Conservation (phyloP, 2,329 filamentous ascomycete genomes). For the Juglanconis juglandina region DNA sequence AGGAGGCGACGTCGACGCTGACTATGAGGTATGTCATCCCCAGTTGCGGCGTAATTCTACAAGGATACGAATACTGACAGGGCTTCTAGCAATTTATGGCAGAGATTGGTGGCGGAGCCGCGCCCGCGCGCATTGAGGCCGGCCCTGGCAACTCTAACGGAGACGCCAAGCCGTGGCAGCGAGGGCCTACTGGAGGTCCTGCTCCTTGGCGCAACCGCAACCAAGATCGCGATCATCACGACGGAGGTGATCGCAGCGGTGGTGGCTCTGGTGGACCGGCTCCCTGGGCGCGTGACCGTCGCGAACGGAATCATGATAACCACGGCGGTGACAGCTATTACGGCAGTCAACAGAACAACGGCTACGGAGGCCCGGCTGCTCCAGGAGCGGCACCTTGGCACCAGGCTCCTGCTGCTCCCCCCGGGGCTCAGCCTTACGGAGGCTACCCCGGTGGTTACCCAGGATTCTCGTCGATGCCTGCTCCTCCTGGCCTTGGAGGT, state of each 20-base stretch:
- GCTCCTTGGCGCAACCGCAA: slow-evolving; percentile 71
- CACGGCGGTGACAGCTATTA: slow-evolving; percentile 44
- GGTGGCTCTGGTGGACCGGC: slow-evolving; percentile 44
- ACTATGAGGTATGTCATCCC: slow-evolving; percentile 76
- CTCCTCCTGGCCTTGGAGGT: slow-evolving; percentile 32
- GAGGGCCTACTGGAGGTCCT: slow-evolving; percentile 76
- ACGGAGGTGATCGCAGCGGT: slow-evolving; percentile 25
- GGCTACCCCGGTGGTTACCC: slow-evolving; percentile 47
- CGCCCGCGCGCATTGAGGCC: slow-evolving; percentile 81
- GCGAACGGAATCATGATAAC: slow-evolving; percentile 45
- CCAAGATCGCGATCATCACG: slow-evolving; percentile 49
- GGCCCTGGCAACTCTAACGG: slow-evolving; percentile 60
- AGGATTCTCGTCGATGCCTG: slow-evolving; percentile 37
- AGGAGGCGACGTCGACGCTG: slow-evolving; percentile 78
- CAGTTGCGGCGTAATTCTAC: background rate
- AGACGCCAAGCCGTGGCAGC: slow-evolving; percentile 81
- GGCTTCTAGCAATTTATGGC: slow-evolving; percentile 81
- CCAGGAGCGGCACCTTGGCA: slow-evolving; percentile 55
- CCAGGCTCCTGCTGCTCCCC: slow-evolving; percentile 31
- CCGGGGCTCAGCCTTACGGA: slow-evolving; percentile 36
- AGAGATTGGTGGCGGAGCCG: slow-evolving; percentile 73
- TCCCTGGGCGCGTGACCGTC: slow-evolving; percentile 61
- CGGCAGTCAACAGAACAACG: slow-evolving; percentile 41
- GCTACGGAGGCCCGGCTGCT: slow-evolving; percentile 27
- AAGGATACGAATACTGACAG: slow-evolving; percentile 37